Evolutionary conservation across 129 eudicot genomes (phyloP), one percentile per base, ranked within the genome.

Genomic region (Rutidosis leptorrhynchoides): DNA sequence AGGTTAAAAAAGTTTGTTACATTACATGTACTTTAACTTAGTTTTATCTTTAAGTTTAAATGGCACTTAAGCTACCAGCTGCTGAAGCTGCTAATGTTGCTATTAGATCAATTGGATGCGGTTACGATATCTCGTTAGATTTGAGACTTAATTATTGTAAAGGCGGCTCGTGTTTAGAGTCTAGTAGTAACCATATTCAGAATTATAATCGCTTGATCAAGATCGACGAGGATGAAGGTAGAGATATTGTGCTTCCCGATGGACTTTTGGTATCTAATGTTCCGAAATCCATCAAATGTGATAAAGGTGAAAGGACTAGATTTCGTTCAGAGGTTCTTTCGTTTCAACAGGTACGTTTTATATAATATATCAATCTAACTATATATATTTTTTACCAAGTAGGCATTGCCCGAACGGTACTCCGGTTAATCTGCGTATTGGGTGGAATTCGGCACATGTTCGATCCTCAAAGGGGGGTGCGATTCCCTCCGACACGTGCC

Each of bases 241-340:
- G 88, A 64, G 96, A 93, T 56, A 70, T 88, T 76, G 87, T 88
- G 54, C 95, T 93, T 62, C 96, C 96, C 25, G 95, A 84, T 75
- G 95, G 96, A 37, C 76, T 77, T 49, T 30, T 68, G 28, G 75
- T 93, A 48, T 77, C 86, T 32, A 67, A 74, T 32, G 99, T 93
- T 32, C 69, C 90, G 2, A 93, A 82, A 66, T 81, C 83, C 2
- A 86, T 93, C 9, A 88, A 84, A 72, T 93, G 96, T 59, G 99
- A 93, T 70, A 89, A 93, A 77, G 99, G 99, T 22, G 99, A 93
- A 69, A 73, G 92, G 21, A 88, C 90, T 14, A 79, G 99, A 70
- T 93, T 89, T 86, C 75, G 91, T 53, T 93, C 99, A 12, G 99
- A 93, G 73, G 93, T 93, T 64, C 83, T 89, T 58, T 68, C 90